These are phyloP conservation scores for Lactifluus pinguis DNA, from an alignment of 768 basidiomycete genomes.

Conservation along the genomic window DNA sequence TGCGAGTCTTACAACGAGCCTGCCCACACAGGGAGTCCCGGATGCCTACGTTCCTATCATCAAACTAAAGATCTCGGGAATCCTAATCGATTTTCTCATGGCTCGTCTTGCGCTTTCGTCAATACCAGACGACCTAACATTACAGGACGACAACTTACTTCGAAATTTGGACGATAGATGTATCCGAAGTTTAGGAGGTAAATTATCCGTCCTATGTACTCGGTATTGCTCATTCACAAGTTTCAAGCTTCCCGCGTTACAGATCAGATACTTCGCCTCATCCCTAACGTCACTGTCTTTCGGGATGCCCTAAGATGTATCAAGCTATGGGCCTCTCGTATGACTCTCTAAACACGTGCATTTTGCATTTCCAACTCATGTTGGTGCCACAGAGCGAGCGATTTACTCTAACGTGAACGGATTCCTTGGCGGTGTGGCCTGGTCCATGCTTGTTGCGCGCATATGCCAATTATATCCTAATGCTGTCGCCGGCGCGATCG, in stretches of 20 bases:
- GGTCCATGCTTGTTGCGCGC: conserved; percentile 98
- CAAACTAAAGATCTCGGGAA: conserved; percentile 85
- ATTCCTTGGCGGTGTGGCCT: conserved; percentile 95
- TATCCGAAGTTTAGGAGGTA: conserved; percentile 89
- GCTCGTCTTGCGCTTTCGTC: conserved; percentile 78
- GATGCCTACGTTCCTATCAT: conserved; percentile 96
- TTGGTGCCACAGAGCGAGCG: conserved; percentile 57
- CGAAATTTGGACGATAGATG: conserved; percentile 91
- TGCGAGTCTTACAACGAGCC: not conserved
- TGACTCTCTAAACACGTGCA: conserved; percentile 25
- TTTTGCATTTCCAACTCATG: not conserved
- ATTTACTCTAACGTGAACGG: conserved; percentile 98
- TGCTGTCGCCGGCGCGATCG: conserved; percentile 87
- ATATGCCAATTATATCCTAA: conserved; percentile 98
- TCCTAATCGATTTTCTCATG: conserved; percentile 91
- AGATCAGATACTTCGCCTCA: conserved; percentile 89
- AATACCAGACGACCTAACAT: conserved; percentile 85
- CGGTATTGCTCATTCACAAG: conserved; percentile 4
- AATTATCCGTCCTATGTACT: conserved; percentile 1
- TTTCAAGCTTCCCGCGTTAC: conserved; percentile 83
- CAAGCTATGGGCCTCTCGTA: conserved; percentile 95
- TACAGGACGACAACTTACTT: conserved; percentile 85
- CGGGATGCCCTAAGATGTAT: conserved; percentile 92
- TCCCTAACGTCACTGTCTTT: conserved; percentile 91
- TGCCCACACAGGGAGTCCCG: conserved; percentile 69